Conservation (phyloP, 768 basidiomycete genomes). For the Stropharia rugosoannulata region DNA sequence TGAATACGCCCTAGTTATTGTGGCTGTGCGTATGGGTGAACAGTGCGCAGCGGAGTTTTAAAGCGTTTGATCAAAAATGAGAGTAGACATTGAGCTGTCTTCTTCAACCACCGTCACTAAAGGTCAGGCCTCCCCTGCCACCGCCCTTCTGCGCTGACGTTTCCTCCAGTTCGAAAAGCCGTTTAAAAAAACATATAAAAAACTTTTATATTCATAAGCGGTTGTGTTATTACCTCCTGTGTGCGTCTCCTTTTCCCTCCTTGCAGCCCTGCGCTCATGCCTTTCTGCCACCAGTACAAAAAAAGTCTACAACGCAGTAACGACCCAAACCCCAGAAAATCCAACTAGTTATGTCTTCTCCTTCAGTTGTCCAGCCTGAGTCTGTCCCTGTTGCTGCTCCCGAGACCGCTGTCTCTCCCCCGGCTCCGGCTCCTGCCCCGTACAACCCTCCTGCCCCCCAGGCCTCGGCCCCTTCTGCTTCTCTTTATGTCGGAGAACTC, state of each 20-base stretch:
- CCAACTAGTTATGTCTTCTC: slow-evolving; percentile 54
- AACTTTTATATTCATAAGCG: slow-evolving; percentile 61
- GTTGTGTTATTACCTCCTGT: slow-evolving; percentile 73
- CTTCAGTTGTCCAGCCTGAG: slow-evolving; percentile 53
- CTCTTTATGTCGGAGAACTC: slow-evolving; percentile 98
- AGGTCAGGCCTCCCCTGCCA: slow-evolving; percentile 37
- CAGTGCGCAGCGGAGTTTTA: slow-evolving; percentile 47
- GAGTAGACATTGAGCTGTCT: slow-evolving; percentile 30
- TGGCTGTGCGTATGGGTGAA: slow-evolving; percentile 30
- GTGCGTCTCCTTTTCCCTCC: slow-evolving; percentile 35
- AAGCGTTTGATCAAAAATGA: slow-evolving; percentile 34
- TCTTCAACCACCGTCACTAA: slow-evolving; percentile 67
- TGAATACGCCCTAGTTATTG: slow-evolving; percentile 6
- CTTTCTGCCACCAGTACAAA: slow-evolving; percentile 41
- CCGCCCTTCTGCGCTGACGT: slow-evolving; percentile 20
- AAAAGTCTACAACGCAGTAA: slow-evolving; percentile 94
- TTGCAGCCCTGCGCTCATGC: slow-evolving; percentile 8
- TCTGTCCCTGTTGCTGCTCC: slow-evolving; percentile 50
- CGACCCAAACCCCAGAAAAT: slow-evolving; percentile 63
- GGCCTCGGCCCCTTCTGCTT: slow-evolving; percentile 78
- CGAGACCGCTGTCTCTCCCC: slow-evolving; percentile 33
- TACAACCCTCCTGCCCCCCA: slow-evolving; percentile 60
- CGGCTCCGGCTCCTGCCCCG: slow-evolving; percentile 48
- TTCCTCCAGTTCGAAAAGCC: slow-evolving; percentile 54
- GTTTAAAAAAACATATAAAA: slow-evolving; percentile 71